Evolutionary conservation across 75 land plant species (phyloP).

Genomic region (Gnetum montanum): DNA sequence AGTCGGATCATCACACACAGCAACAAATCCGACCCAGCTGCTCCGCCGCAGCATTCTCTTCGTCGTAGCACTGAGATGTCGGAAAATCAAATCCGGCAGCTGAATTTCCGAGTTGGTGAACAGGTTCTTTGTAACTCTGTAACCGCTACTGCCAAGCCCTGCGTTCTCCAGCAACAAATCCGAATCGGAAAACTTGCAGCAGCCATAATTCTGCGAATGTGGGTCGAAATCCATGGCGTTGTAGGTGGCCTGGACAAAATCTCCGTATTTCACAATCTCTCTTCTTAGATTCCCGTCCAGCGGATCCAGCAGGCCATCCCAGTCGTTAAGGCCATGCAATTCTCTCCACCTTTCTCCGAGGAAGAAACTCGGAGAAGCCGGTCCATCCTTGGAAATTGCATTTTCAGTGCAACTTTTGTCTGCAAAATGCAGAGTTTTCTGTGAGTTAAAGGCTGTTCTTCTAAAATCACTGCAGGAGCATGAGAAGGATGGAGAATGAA

Average conservation of each 20-base stretch:
- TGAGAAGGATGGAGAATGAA: no score
- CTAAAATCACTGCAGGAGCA: no score
- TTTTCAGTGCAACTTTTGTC: no score
- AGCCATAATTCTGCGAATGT: conserved; percentile 8
- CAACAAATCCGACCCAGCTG: conserved; percentile 25
- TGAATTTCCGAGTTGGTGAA: conserved; percentile 13
- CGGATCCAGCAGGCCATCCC: conserved; percentile 19
- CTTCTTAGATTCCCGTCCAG: conserved; percentile 15
- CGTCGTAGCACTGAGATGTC: neutral
- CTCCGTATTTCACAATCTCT: conserved; percentile 28
- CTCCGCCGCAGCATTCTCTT: neutral
- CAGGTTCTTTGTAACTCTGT: conserved; percentile 23
- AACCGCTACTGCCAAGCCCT: conserved; percentile 15
- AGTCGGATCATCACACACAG: conserved; percentile 11
- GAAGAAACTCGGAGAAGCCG: neutral
- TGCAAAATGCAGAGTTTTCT: no score
- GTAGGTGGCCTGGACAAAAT: conserved; percentile 20
- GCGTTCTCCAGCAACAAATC: conserved; percentile 6
- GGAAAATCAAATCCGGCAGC: neutral
- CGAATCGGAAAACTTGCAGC: conserved; percentile 10
- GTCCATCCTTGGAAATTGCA: no score
- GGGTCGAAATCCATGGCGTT: conserved; percentile 18
- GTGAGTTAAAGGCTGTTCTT: no score
- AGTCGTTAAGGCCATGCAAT: conserved; percentile 9
- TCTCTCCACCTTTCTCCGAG: conserved; percentile 2